Evolutionary conservation across 371 early-diverging fungal species (phyloP), one percentile per base, ranked within the genome.

Genomic region (Mucor racemosus): DNA sequence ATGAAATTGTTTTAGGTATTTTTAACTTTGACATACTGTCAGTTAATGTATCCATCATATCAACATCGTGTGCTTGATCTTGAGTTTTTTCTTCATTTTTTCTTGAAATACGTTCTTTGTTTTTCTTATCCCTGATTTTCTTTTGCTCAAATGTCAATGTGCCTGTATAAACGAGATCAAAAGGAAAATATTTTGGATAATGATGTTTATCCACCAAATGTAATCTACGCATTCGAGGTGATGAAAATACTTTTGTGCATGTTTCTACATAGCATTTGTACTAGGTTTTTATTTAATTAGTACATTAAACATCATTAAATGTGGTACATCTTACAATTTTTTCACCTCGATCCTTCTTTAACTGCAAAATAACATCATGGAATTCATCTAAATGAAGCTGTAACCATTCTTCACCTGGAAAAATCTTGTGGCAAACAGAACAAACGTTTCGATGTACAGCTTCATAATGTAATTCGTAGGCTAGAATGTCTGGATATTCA

Each of bases 231-330:
- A 76, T 82, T 46, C 79, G 73, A 6, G 87, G 82, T 1, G 79
- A 76, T 5, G 77, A 73, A 59, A 84, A 88, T 4, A 73, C 56
- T 31, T 80, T 74, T 5, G 67, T 55, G 73, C 93, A 93, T 1
- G 70, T 82, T 44, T 89, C 86, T 4, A 93, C 91, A 68, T 81
- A 92, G 69, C 94, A 93, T 56, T 80, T 83, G 67, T 89, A 88
- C 90, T 90, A 78, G 14, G 33, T n/a, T 39, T 35, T 26, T 26
- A 40, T 38, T 14, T 26, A 26, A 26, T 26, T 26, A 4, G 7
- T 48, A 36, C 13, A 39, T 13, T 15, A 13, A 54, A 14, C 34
- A 60, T n/a, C 4, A 44, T 33, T 6, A 7, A 1, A 7, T 4
- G 13, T 35, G 46, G 0, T 4, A 53, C 6, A n/a, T 46, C 80